A percentile compares a stretch with the other conserved stretches of the same genome.
These are phyloP conservation scores for Ophiocordyceps sinensis DNA, from an alignment of 2,329 filamentous ascomycete species.

Conservation along the genomic window DNA sequence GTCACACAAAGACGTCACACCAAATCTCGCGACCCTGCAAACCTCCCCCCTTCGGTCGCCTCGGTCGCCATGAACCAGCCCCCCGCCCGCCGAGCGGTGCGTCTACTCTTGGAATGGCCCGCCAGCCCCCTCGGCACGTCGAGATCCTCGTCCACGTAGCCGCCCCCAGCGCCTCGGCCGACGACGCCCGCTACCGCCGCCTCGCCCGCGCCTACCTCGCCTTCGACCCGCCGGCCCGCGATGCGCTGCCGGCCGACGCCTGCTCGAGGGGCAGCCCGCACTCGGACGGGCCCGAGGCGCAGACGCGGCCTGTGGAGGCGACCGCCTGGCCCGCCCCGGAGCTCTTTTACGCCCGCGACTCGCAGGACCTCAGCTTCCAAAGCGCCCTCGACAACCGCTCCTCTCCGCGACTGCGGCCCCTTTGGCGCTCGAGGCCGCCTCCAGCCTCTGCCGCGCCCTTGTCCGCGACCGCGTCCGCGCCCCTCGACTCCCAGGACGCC, in stretches of 20 bases:
- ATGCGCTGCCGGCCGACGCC: not conserved
- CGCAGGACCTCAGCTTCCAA: conserved; percentile 27
- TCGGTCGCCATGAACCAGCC: conserved; percentile 1
- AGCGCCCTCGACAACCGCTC: conserved; percentile 30
- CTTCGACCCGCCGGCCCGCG: conserved; percentile 22
- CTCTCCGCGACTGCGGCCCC: conserved; percentile 13
- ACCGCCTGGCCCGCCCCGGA: not conserved
- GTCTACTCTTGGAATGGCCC: conserved; percentile 9
- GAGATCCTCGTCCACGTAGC: conserved; percentile 43
- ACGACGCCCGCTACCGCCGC: conserved; percentile 34
- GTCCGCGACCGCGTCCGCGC: no score
- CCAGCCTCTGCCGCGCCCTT: conserved; percentile 10
- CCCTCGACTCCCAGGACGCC: not conserved
- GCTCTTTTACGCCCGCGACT: conserved; percentile 14
- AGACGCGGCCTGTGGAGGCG: not conserved
- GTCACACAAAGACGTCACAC: no score
- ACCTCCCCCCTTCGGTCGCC: no score
- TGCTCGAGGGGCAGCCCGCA: no score
- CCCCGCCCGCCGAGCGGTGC: not conserved
- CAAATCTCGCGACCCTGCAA: no score
- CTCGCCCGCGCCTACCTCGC: conserved; percentile 36
- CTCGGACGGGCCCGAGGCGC: no score
- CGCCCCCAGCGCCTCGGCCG: conserved; percentile 30
- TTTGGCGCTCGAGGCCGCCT: not conserved
- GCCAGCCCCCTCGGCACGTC: conserved; percentile 14